These are phyloP conservation scores for Evernia prunastri DNA, from an alignment of 495 filamentous ascomycete genomes.

Conservation along the genomic window DNA sequence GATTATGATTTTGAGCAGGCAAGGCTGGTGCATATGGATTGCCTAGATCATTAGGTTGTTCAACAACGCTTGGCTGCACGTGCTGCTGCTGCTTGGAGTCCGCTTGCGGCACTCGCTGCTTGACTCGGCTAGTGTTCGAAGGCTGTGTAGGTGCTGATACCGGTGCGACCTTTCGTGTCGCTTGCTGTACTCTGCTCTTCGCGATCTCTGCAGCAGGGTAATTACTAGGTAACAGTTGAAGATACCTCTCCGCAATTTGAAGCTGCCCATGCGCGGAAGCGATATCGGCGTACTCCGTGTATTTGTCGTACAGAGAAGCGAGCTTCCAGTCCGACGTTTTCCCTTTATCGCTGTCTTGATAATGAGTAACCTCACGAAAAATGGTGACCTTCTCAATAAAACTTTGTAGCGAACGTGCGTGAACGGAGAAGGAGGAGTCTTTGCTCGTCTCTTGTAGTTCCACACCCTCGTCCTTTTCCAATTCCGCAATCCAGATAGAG, in stretches of 20 bases:
- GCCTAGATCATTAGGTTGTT: conserved; percentile 33
- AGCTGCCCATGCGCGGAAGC: conserved; percentile 85
- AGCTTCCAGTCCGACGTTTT: conserved; percentile 82
- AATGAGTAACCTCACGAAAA: conserved; percentile 91
- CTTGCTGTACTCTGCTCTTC: conserved; percentile 76
- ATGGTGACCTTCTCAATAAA: conserved; percentile 98
- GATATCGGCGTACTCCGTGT: conserved; percentile 94
- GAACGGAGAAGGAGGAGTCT: conserved; percentile 83
- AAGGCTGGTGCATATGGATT: conserved; percentile 33
- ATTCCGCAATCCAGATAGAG: conserved; percentile 83
- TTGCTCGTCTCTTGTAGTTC: conserved; percentile 58
- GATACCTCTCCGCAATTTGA: conserved; percentile 79
- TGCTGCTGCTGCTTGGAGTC: conserved; percentile 27
- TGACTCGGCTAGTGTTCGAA: conserved; percentile 23
- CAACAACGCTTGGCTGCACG: conserved; percentile 36
- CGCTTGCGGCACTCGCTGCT: conserved; percentile 24
- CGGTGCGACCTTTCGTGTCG: conserved; percentile 60
- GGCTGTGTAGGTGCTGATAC: conserved; percentile 34
- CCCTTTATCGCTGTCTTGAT: conserved; percentile 67
- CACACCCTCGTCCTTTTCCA: conserved; percentile 72
- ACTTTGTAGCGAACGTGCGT: conserved; percentile 78
- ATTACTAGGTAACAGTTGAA: conserved; percentile 76
- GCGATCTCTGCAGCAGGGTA: conserved; percentile 88
- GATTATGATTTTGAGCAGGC: conserved; percentile 44
- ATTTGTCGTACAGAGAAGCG: conserved; percentile 81